Evolutionary conservation across 495 filamentous ascomycete genomes (phyloP).

Genomic region (Neurospora terricola): DNA sequence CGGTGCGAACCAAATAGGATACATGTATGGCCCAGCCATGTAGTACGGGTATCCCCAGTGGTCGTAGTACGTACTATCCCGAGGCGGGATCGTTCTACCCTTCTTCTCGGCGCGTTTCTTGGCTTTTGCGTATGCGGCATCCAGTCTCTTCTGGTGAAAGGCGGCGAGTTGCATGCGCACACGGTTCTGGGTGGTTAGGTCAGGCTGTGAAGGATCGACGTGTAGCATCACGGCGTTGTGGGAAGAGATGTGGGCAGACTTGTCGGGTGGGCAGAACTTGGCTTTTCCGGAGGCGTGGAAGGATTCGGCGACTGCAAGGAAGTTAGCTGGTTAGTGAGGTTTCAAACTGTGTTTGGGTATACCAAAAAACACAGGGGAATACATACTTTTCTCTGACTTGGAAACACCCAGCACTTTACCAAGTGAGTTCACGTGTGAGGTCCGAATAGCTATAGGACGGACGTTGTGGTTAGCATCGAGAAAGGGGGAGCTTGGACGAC

Average conservation of each 20-base stretch:
- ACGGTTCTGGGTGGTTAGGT: conserved; percentile 30
- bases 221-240: conserved; percentile 47
- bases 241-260: conserved; percentile 61
- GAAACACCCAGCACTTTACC: conserved; percentile 30
- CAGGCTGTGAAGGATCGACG: conserved; percentile 34
- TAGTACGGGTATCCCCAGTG: conserved; percentile 44
- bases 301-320: conserved; percentile 35
- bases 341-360: background rate
- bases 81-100: conserved; percentile 37
- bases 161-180: conserved; percentile 41
- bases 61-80: conserved; percentile 41
- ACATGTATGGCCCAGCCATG: conserved; percentile 27
- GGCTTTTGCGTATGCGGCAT: conserved; percentile 52
- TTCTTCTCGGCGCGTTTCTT: conserved; percentile 52
- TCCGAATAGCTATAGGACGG: conserved; percentile 44
- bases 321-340: conserved; percentile 22
- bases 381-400: conserved; percentile 34
- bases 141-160: conserved; percentile 41
- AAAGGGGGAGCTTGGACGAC: background rate
- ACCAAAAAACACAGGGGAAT: background rate
- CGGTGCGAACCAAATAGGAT: conserved; percentile 22
- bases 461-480: background rate
- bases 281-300: conserved; percentile 46
- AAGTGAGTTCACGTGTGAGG: conserved; percentile 42
- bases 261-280: conserved; percentile 42